These are phyloP conservation scores for Epichloe amarillans DNA, from an alignment of 2,329 filamentous ascomycete species.

Conservation along the genomic window DNA sequence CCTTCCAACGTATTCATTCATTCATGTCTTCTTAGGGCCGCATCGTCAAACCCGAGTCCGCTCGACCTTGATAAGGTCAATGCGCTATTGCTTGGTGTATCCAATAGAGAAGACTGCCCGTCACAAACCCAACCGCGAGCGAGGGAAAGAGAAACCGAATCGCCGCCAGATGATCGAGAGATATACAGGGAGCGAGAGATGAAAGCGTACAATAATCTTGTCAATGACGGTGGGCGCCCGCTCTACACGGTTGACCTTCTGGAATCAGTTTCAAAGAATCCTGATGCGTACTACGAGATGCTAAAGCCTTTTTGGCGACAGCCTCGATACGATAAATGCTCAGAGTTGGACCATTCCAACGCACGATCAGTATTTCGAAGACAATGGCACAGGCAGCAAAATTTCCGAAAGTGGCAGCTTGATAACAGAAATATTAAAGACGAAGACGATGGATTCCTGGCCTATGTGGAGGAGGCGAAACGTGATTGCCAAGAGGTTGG, in stretches of 20 bases:
- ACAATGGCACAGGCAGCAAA: conserved; percentile 16
- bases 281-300: conserved; percentile 13
- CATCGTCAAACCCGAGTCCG: conserved; percentile 3
- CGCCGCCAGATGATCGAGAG: neutral
- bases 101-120: neutral
- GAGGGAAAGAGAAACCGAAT: conserved; percentile 1
- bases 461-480: conserved; percentile 5
- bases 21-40: neutral
- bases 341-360: neutral
- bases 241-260: conserved; percentile 16
- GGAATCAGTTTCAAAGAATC: conserved; percentile 11
- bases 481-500: neutral
- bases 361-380: conserved; percentile 10
- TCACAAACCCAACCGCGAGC: neutral
- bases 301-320: conserved; percentile 14
- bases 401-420: conserved; percentile 19
- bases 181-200: conserved; percentile 7
- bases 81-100: conserved; percentile 7
- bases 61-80: conserved; percentile 12
- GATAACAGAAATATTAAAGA: conserved; percentile 11
- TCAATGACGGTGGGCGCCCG: conserved; percentile 19
- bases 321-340: neutral
- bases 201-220: conserved; percentile 15
- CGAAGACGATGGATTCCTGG: conserved; percentile 10
- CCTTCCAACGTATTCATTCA: neutral